Conservation (phyloP, 23 red algal genomes). For the Chondrus crispus region DNA sequence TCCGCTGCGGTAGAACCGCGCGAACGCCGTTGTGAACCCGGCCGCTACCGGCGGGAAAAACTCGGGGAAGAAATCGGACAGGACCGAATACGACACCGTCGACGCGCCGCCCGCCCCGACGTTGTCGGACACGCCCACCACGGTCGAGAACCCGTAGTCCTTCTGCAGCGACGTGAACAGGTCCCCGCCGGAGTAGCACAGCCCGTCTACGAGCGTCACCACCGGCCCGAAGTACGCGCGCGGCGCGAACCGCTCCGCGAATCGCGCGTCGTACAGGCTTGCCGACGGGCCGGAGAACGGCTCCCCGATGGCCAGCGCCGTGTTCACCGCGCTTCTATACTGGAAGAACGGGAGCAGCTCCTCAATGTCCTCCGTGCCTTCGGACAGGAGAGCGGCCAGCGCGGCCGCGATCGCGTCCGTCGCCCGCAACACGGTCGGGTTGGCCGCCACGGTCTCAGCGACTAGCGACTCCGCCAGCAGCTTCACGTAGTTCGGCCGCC, state of each 20-base stretch:
- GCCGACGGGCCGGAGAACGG: neutral
- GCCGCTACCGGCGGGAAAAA: neutral
- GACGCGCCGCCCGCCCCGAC: neutral
- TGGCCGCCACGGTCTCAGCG: neutral
- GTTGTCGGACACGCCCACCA: neutral
- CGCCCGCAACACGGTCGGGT: neutral
- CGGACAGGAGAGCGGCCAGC: neutral
- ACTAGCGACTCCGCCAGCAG: neutral
- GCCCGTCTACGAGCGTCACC: neutral
- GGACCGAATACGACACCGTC: neutral
- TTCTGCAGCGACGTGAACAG: conserved; percentile 7
- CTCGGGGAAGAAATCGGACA: neutral
- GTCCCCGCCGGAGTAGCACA: neutral
- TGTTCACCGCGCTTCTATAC: neutral
- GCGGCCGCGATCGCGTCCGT: neutral
- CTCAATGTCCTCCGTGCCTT: neutral
- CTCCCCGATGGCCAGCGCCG: neutral
- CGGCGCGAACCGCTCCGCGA: neutral
- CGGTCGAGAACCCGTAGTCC: neutral
- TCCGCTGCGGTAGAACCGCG: neutral
- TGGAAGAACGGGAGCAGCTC: neutral
- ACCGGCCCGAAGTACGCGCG: conserved; percentile 10
- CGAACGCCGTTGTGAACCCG: neutral
- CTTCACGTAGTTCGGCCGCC: neutral
- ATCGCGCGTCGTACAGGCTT: neutral